phyloP scores from a whole-genome alignment of 2,329 filamentous ascomycete species.

The Colletotrichum orbiculare region DNA sequence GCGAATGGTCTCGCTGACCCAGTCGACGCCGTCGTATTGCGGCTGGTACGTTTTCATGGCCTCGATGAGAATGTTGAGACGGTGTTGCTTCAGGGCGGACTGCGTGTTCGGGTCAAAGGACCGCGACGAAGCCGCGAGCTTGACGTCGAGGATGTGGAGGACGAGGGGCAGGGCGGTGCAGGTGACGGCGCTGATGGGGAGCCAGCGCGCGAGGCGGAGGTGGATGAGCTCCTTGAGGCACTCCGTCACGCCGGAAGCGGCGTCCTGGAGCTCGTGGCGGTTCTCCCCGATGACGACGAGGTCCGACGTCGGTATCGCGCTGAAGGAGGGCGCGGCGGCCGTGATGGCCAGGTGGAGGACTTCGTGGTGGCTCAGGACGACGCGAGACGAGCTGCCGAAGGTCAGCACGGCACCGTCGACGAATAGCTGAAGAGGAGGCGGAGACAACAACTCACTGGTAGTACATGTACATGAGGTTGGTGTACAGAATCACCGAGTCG shows the following conservation, averaged over 20 bases:
- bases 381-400: conserved; percentile 51
- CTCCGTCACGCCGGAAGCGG: conserved; percentile 55
- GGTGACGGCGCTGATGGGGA: conserved; percentile 58
- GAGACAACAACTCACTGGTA: conserved; percentile 56
- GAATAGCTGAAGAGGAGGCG: too few relatives aligned
- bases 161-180: conserved; percentile 49
- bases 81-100: conserved; percentile 54
- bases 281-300: conserved; percentile 53
- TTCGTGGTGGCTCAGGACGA: conserved; percentile 59
- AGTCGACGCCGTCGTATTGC: conserved; percentile 58
- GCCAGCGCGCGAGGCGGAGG: conserved; percentile 55
- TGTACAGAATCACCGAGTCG: conserved; percentile 57
- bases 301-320: conserved; percentile 43
- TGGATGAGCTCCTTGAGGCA: conserved; percentile 60
- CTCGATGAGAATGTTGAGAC: conserved; percentile 56
- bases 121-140: conserved; percentile 42
- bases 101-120: conserved; percentile 46
- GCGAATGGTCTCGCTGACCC: conserved; percentile 55
- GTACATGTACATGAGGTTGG: conserved; percentile 62
- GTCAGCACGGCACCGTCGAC: not conserved
- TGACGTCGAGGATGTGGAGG: conserved; percentile 48
- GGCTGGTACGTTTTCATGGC: conserved; percentile 58
- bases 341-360: conserved; percentile 56
- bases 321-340: conserved; percentile 48
- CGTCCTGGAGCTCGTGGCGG: conserved; percentile 56